phyloP scores from a whole-genome alignment of 192 early-diverging fungal genomes.

The Entophlyctis helioformis region DNA sequence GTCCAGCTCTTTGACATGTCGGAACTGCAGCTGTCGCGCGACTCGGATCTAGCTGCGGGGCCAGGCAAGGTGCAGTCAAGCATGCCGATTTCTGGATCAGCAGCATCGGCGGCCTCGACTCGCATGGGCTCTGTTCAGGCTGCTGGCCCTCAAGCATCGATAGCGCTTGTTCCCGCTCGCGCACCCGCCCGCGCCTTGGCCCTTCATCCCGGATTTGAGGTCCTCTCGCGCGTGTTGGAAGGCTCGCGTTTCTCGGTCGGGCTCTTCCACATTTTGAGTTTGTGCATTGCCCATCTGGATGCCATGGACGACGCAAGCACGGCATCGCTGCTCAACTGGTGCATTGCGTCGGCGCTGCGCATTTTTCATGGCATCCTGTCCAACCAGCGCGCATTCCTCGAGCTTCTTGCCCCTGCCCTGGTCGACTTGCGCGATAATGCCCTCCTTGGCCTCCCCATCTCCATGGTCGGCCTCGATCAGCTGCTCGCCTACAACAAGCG shows the following conservation, averaged over 20 bases:
- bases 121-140: too few species aligned
- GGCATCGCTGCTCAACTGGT: conserved; percentile 5
- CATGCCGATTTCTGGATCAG: too few species aligned
- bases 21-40: too few species aligned
- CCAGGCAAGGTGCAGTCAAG: too few species aligned
- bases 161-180: too few species aligned
- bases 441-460: conserved; percentile 28
- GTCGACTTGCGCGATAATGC: conserved; percentile 17
- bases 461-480: conserved; percentile 65
- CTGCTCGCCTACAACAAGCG: conserved; percentile 57
- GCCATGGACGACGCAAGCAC: conserved; percentile 4
- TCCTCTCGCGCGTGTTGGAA: conserved; percentile 64
- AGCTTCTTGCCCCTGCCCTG: conserved; percentile 47
- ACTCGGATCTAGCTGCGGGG: too few species aligned
- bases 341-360: conserved; percentile 19
- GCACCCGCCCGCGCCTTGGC: conserved; percentile 35
- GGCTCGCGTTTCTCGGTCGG: conserved; percentile 55
- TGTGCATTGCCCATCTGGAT: conserved; percentile 52
- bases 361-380: conserved; percentile 40
- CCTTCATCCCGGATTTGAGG: conserved; percentile 77
- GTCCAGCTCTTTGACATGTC: conserved; percentile 65
- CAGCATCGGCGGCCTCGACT: too few species aligned
- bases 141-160: too few species aligned
- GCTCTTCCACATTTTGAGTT: conserved; percentile 57
- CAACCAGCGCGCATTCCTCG: conserved; percentile 64